phyloP scores from a whole-genome alignment of 805 yeast species.

The Candida silvatica region DNA sequence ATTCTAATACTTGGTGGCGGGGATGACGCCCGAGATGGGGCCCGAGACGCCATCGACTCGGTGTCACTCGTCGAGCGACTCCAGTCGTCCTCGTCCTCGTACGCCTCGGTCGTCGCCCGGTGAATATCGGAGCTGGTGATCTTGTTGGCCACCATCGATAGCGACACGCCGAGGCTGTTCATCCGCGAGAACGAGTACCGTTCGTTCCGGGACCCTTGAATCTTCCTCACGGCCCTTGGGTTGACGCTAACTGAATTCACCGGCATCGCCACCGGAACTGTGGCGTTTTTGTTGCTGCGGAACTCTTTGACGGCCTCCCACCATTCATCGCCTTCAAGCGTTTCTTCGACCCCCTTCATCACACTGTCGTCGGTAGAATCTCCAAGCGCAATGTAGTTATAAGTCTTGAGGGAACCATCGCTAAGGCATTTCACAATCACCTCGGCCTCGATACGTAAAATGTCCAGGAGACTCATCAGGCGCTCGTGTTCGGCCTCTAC shows the following conservation, averaged over 20 bases:
- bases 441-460: conserved; percentile 72
- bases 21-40: conserved; percentile 1
- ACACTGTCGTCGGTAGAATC: conserved; percentile 26
- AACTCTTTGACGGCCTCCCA: conserved; percentile 66
- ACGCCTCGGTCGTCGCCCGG: conserved; percentile 14
- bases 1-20: too few species aligned
- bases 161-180: conserved; percentile 70
- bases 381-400: conserved; percentile 75
- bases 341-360: conserved; percentile 38
- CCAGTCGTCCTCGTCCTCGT: conserved; percentile 17
- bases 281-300: conserved; percentile 28
- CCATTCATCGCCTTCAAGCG: conserved; percentile 68
- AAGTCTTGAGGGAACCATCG: conserved; percentile 46
- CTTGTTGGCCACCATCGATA: conserved; percentile 63
- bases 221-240: conserved; percentile 18
- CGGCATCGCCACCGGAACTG: background rate
- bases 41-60: conserved; percentile 14
- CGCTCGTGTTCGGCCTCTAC: conserved; percentile 61
- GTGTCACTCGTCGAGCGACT: conserved; percentile 14
- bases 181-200: conserved; percentile 52
- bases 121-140: conserved; percentile 28
- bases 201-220: conserved; percentile 26
- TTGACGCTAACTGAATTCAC: conserved; percentile 11
- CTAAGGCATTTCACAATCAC: conserved; percentile 66
- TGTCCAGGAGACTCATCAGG: conserved; percentile 53